Evolutionary conservation across 2,329 filamentous ascomycete genomes (phyloP).

Genomic region (Iodosphaeria phyllophila): DNA sequence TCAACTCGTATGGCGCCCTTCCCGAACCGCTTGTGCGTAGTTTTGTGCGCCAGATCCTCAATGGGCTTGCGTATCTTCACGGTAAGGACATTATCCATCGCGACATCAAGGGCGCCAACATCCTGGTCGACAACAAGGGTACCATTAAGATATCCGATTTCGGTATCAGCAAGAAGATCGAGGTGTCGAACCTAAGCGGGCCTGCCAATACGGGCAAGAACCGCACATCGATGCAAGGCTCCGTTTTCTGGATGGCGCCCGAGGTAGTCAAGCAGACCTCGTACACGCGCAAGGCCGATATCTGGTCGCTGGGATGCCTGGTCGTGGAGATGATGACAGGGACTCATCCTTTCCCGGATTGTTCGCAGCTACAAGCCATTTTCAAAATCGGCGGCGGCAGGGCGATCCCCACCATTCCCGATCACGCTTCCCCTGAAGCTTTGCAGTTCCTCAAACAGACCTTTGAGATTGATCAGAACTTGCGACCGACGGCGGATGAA

Average conservation of each 20-base stretch:
- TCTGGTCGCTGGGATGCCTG: slow-evolving; percentile 92
- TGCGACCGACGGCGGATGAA: slow-evolving; percentile 81
- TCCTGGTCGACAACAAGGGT: slow-evolving; percentile 96
- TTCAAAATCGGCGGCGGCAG: slow-evolving; percentile 92
- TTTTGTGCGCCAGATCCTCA: slow-evolving; percentile 90
- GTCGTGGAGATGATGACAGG: slow-evolving; percentile 99
- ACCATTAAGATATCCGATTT: slow-evolving; percentile 99
- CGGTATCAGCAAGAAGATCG: slow-evolving; percentile 93
- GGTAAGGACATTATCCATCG: slow-evolving; percentile 92
- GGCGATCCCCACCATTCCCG: slow-evolving; percentile 74
- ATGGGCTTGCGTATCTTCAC: slow-evolving; percentile 84
- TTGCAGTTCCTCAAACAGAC: slow-evolving; percentile 70
- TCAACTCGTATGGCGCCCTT: slow-evolving; percentile 92
- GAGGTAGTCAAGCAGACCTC: slow-evolving; percentile 97
- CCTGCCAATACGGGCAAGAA: slow-evolving; percentile 49
- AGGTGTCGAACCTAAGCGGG: slow-evolving; percentile 64
- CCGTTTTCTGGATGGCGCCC: slow-evolving; percentile 99
- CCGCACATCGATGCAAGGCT: slow-evolving; percentile 74
- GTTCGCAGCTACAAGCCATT: slow-evolving; percentile 91
- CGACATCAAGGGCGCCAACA: slow-evolving; percentile 98
- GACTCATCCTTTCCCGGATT: slow-evolving; percentile 88
- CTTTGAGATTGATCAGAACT: slow-evolving; percentile 90
- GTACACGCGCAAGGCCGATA: slow-evolving; percentile 95
- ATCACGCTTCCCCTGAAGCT: slow-evolving; percentile 69
- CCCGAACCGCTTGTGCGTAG: slow-evolving; percentile 86